phyloP scores from a whole-genome alignment of 73 alveolate genomes.

The Halteria grandinella region DNA sequence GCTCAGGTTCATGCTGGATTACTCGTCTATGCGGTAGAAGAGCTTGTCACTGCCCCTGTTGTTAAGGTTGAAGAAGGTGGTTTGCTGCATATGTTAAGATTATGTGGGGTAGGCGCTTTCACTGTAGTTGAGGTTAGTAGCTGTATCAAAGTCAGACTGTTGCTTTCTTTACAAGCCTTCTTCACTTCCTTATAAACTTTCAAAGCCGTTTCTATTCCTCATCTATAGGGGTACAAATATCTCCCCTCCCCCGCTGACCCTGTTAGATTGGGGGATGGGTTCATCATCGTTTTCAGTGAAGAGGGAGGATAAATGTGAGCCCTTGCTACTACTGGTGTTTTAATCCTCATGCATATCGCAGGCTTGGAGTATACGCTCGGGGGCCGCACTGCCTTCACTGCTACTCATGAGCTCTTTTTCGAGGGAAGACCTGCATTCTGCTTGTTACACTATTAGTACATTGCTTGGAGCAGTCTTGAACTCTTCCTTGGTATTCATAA shows the following conservation, averaged over 20 bases:
- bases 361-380: too few species aligned
- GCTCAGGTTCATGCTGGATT: constrained; percentile 26
- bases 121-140: constrained; percentile 13
- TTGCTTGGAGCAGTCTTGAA: not conserved
- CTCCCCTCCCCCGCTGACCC: not conserved
- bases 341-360: too few species aligned
- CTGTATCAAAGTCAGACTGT: too few species aligned
- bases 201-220: not conserved
- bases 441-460: constrained; percentile 5
- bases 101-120: constrained; percentile 36
- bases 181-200: not conserved
- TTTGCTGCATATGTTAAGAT: too few species aligned
- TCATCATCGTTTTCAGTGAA: constrained; percentile 1
- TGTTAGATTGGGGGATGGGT: not conserved
- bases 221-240: not conserved
- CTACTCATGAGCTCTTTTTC: too few species aligned
- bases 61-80: constrained; percentile 26
- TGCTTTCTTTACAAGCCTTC: not conserved
- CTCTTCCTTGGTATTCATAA: constrained; percentile 41
- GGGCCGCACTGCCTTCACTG: too few species aligned
- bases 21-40: constrained; percentile 20
- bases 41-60: not conserved
- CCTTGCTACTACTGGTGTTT: too few species aligned
- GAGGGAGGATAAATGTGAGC: not conserved
- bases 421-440: not conserved